Base-by-base conservation (phyloP, 2,329 filamentous ascomycete species). In the Aspergillus texensis region DNA sequence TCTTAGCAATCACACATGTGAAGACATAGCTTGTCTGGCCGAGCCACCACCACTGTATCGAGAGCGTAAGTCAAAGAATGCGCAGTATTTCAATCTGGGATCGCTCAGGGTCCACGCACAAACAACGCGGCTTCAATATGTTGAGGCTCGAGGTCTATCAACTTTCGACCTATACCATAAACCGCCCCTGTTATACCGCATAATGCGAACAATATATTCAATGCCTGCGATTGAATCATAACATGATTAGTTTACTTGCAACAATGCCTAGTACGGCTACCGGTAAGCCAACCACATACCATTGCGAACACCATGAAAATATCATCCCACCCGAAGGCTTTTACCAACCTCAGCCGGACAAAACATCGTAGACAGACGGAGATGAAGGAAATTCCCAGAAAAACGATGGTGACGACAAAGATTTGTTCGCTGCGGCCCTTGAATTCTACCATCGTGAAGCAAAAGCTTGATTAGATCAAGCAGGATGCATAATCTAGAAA, bases 1-100 rank as follows among this genome's bases (percentile, higher is more conserved):
- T 77, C 63, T 85, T 85, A 53, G 84, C 78, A 14, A 82, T 70
- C 45, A 80, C 77, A 26, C 79, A 83, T 6, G 80, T 77, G 60
- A 84, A 71, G 9, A 83, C 80, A 70, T 87, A 87, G 65, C 82
- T 81, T n/a, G 84, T 74, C 68, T 86, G 84, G 66, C 83, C 84
- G n/a, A 86, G 78, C 75, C 82, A 87, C 84, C 83, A 87, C 73
- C 74, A 78, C 76, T 77, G 24, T 48, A 21, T 36, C 41, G 11
- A 48, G 41, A 28, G 45, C n/a, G 12, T 36, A 14, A 34, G 52
- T 14, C 21, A 36, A 21, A 26, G 14, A 11, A 48, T 24, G n/a
- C 41, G 41, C 45, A 46, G 14, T 11, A 19, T 10, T 30, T 50
- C 46, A 50, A 50, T 5, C 6, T 19, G 46, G 26, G 24, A 50